Evolutionary conservation across 2,329 filamentous ascomycete genomes (phyloP).

Genomic region (Fusarium dlaminii): DNA sequence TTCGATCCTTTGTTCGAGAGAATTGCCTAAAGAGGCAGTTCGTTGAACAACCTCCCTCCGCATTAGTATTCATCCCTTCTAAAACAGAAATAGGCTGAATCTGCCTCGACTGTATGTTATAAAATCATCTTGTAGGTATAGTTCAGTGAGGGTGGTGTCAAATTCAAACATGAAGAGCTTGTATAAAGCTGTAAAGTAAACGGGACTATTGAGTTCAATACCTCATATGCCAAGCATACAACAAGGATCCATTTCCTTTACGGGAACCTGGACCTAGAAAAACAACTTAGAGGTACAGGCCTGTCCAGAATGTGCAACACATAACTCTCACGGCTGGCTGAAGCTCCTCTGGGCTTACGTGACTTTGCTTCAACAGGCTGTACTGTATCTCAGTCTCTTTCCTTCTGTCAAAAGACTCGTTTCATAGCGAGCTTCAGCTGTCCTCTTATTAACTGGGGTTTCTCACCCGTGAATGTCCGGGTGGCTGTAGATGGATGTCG

Average conservation of each 20-base stretch:
- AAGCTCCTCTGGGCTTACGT: slow-evolving; percentile 7
- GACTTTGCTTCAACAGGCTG: not conserved
- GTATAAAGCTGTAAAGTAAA: slow-evolving; percentile 31
- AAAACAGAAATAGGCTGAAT: not conserved
- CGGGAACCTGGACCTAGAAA: slow-evolving; percentile 4
- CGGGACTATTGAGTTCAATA: slow-evolving; percentile 15
- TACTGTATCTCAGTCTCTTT: not conserved
- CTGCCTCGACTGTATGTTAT: not conserved
- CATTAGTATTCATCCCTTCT: not conserved
- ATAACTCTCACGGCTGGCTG: slow-evolving; percentile 16
- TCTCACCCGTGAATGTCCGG: slow-evolving; percentile 1
- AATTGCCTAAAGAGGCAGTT: slow-evolving; percentile 30
- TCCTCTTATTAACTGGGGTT: not conserved
- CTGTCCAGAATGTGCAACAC: slow-evolving; percentile 8
- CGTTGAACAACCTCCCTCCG: slow-evolving; percentile 3
- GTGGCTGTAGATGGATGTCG: slow-evolving; percentile 4
- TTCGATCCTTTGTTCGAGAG: slow-evolving; percentile 19
- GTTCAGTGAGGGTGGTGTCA: not conserved
- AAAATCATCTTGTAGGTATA: not conserved
- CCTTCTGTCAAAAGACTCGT: not conserved
- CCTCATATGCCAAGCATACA: slow-evolving; percentile 22
- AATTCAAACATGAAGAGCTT: not conserved
- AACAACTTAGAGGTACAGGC: not conserved
- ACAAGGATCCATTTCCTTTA: slow-evolving; percentile 19
- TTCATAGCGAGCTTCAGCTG: not conserved